phyloP scores from a whole-genome alignment of 495 filamentous ascomycete species.

The Aspergillus campestris region DNA sequence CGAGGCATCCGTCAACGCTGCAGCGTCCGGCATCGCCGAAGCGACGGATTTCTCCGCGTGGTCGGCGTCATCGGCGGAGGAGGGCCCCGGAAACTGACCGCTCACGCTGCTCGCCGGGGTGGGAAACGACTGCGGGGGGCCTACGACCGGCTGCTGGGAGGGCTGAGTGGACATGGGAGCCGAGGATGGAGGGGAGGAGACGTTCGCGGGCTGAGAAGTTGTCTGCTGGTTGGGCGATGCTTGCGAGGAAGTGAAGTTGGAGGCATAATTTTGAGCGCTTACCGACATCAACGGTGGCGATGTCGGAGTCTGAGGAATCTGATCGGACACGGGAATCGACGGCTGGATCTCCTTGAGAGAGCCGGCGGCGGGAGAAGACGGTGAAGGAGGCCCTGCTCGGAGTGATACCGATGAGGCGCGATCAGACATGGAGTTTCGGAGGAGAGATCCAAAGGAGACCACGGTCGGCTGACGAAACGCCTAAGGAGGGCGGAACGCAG shows the following conservation, averaged over 20 bases:
- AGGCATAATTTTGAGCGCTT: conserved; percentile 41
- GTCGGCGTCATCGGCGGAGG: conserved; percentile 26
- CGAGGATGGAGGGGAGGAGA: conserved; percentile 38
- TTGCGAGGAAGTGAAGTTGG: conserved; percentile 37
- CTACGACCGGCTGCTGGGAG: conserved; percentile 37
- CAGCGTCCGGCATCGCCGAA: conserved; percentile 14
- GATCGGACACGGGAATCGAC: conserved; percentile 25
- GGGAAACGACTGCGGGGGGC: conserved; percentile 36
- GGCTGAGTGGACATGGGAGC: conserved; percentile 39
- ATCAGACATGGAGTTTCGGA: conserved; percentile 34
- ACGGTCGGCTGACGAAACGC: not conserved
- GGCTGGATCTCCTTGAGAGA: conserved; percentile 30
- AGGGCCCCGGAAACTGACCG: conserved; percentile 23
- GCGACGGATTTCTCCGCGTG: conserved; percentile 22
- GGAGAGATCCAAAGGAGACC: conserved; percentile 4
- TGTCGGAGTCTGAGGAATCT: conserved; percentile 37
- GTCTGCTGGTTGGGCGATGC: conserved; percentile 35
- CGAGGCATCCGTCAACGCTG: conserved; percentile 10
- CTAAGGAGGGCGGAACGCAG: conserved; percentile 5
- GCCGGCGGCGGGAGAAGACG: conserved; percentile 34
- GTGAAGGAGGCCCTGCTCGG: conserved; percentile 35
- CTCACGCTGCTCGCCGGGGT: conserved; percentile 41
- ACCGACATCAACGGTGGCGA: conserved; percentile 49
- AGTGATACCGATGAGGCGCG: conserved; percentile 29
- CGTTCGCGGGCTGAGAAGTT: conserved; percentile 30